A percentile compares a stretch with the other conserved stretches of the same genome.
Conservation (phyloP, 2,329 filamentous ascomycete species). For the Claviceps cyperi region DNA sequence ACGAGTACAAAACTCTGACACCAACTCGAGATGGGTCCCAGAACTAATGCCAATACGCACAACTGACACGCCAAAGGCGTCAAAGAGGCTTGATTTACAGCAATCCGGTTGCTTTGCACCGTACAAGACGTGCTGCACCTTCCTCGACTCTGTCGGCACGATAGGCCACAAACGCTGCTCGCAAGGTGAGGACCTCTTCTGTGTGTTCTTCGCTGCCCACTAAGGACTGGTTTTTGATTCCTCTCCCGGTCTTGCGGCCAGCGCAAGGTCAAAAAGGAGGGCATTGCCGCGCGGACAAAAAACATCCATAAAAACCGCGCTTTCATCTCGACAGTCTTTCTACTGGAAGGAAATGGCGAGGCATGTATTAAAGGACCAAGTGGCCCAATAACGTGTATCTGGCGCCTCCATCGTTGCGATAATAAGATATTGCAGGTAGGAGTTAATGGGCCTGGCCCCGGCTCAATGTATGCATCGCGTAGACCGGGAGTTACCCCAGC, state of each 20-base stretch:
- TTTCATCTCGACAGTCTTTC: slow-evolving; percentile 33
- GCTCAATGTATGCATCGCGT: slow-evolving; percentile 33
- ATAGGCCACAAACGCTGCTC: not conserved
- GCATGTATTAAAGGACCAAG: slow-evolving; percentile 21
- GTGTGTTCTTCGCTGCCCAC: slow-evolving; percentile 73
- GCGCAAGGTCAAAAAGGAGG: slow-evolving; percentile 36
- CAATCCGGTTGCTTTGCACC: not conserved
- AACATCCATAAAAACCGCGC: slow-evolving; percentile 88
- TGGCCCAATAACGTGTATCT: slow-evolving; percentile 21
- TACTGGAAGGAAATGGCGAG: slow-evolving; percentile 31
- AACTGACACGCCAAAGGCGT: not conserved
- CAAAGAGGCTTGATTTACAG: not conserved
- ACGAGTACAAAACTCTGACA: slow-evolving; percentile 91
- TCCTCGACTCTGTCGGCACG: slow-evolving; percentile 4
- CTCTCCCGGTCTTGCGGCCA: slow-evolving; percentile 38
- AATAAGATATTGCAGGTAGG: slow-evolving; percentile 26
- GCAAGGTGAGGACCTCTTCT: slow-evolving; percentile 40
- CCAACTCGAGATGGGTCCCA: slow-evolving; percentile 85
- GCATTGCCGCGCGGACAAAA: slow-evolving; percentile 72
- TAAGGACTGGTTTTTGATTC: slow-evolving; percentile 90
- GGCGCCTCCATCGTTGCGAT: slow-evolving; percentile 31
- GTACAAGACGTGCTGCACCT: slow-evolving; percentile 1
- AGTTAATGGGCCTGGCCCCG: slow-evolving; percentile 44
- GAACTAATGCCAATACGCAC: slow-evolving; percentile 16
- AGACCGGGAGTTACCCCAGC: slow-evolving; percentile 10